These are phyloP conservation scores for Talaromyces thailandensis DNA, from an alignment of 495 filamentous ascomycete species.

Conservation along the genomic window DNA sequence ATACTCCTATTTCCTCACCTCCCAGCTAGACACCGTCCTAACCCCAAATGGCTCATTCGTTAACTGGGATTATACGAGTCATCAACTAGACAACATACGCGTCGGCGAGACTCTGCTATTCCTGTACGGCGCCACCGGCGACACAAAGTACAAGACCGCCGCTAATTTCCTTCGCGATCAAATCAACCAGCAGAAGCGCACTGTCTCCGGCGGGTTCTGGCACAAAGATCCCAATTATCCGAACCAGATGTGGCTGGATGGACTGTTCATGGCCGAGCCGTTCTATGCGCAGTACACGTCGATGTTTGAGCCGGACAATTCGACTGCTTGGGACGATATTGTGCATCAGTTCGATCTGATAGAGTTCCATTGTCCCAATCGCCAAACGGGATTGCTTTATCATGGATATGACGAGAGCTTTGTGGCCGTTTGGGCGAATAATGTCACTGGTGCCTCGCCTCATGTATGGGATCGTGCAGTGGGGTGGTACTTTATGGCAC, in stretches of 20 bases:
- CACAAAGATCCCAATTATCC: constrained; percentile 36
- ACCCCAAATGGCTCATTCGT: not conserved
- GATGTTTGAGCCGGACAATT: constrained; percentile 29
- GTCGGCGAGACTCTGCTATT: not conserved
- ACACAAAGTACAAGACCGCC: not conserved
- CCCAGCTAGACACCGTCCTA: not conserved
- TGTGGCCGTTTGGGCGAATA: not conserved
- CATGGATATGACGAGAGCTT: not conserved
- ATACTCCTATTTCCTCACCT: not conserved
- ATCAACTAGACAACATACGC: not conserved
- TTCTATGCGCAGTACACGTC: constrained; percentile 41
- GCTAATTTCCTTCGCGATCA: not conserved
- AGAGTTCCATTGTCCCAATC: constrained; percentile 30
- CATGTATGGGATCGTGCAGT: constrained; percentile 49
- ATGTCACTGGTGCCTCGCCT: constrained; percentile 42
- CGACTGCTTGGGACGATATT: constrained; percentile 29
- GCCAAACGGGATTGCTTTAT: not conserved
- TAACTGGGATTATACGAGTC: not conserved
- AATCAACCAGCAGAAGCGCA: not conserved
- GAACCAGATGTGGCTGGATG: constrained; percentile 50
- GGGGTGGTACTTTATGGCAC: constrained; percentile 53
- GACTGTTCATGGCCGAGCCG: constrained; percentile 42
- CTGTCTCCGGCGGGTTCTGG: constrained; percentile 36
- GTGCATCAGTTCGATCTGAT: constrained; percentile 42
- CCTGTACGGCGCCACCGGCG: not conserved